Evolutionary conservation across 1,284 basidiomycete genomes (phyloP).

Genomic region (Ustilago sp.): DNA sequence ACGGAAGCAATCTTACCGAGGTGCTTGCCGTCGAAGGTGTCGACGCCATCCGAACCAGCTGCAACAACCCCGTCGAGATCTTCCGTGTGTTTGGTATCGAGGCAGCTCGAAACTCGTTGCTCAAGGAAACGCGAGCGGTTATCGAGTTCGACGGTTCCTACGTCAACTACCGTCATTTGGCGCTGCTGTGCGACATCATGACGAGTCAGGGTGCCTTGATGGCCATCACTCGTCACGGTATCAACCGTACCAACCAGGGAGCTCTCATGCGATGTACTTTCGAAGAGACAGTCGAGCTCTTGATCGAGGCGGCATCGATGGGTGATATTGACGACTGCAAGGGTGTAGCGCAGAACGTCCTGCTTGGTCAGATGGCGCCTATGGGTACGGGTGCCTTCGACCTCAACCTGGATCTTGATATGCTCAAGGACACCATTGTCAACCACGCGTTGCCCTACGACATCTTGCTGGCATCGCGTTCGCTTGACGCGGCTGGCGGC

Average conservation of each 20-base stretch:
- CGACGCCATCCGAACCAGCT: conserved; percentile 90
- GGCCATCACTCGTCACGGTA: conserved; percentile 99
- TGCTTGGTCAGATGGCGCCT: conserved; percentile 98
- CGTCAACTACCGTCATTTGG: conserved; percentile 97
- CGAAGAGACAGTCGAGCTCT: conserved; percentile 98
- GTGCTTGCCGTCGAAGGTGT: conserved; percentile 94
- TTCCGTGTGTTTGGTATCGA: conserved; percentile 98
- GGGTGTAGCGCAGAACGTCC: conserved; percentile 96
- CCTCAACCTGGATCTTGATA: conserved; percentile 93
- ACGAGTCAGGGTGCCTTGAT: conserved; percentile 94
- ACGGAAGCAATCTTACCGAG: conserved; percentile 75
- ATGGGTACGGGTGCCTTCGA: conserved; percentile 80
- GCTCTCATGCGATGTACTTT: conserved; percentile 98
- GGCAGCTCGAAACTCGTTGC: conserved; percentile 90
- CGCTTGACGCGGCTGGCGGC: conserved; percentile 58
- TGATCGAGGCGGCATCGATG: conserved; percentile 97
- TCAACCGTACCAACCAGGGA: conserved; percentile 82
- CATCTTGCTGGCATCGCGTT: conserved; percentile 71
- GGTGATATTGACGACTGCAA: conserved; percentile 98
- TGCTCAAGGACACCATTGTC: conserved; percentile 98
- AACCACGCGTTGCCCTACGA: conserved; percentile 86
- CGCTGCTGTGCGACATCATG: conserved; percentile 97
- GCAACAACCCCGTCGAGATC: conserved; percentile 96
- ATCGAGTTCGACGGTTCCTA: conserved; percentile 99
- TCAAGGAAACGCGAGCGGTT: conserved; percentile 84